Conservation (phyloP, 176 grass and related monocot species). For the Ampelocalamus luodianensis region DNA sequence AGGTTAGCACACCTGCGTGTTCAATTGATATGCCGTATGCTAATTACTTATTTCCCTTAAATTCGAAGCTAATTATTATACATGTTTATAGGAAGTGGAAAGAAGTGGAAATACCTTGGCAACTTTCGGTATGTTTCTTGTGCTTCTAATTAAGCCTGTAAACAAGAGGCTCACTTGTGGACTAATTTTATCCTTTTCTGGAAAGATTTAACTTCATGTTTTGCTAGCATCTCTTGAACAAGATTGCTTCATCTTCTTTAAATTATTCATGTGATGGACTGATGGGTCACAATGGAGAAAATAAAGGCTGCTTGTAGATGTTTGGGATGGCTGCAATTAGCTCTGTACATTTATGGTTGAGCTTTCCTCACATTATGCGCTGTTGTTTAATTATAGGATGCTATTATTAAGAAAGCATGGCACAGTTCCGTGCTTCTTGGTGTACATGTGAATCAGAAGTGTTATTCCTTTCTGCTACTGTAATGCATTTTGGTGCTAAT, state of each 20-base stretch:
- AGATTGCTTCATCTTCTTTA: background rate
- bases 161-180: background rate
- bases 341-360: background rate
- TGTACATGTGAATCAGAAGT: background rate
- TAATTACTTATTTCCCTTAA: slow-evolving; percentile 19
- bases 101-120: slow-evolving; percentile 75
- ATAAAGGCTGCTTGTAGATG: background rate
- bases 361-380: background rate
- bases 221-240: slow-evolving; percentile 4
- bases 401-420: background rate
- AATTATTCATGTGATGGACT: background rate
- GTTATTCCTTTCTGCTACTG: background rate
- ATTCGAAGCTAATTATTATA: background rate
- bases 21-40: slow-evolving; percentile 23
- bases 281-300: background rate
- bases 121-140: slow-evolving; percentile 69
- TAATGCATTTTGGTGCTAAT: slow-evolving; percentile 3
- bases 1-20: slow-evolving; percentile 54
- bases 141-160: slow-evolving; percentile 30
- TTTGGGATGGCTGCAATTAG: background rate
- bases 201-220: background rate
- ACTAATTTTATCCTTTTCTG: background rate
- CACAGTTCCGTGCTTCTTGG: background rate
- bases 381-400: background rate
- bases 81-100: slow-evolving; percentile 56